phyloP scores from a whole-genome alignment of 2,329 filamentous ascomycete genomes.

The Teratosphaeria gauchensis region DNA sequence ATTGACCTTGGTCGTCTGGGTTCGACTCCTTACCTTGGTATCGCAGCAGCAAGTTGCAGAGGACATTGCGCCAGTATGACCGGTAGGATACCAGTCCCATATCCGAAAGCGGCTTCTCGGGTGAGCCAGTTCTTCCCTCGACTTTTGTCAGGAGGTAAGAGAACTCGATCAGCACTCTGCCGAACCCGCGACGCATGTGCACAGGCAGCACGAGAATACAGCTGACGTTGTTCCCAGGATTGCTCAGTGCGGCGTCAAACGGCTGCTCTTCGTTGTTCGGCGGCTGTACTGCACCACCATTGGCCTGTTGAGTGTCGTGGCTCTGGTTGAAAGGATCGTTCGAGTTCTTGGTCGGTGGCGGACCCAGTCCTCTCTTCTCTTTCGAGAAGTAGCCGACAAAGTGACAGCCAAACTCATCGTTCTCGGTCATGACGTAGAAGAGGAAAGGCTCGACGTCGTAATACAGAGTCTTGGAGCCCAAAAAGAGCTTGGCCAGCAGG shows the following conservation, averaged over 20 bases:
- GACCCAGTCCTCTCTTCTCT: slow-evolving; percentile 60
- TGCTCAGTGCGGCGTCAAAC: slow-evolving; percentile 22
- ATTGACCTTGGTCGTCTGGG: slow-evolving; percentile 5
- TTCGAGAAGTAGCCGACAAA: slow-evolving; percentile 99
- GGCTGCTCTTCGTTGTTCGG: slow-evolving; percentile 11
- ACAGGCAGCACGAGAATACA: slow-evolving; percentile 95
- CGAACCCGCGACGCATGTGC: slow-evolving; percentile 93
- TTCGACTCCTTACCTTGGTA: slow-evolving; percentile 36
- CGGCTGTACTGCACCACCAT: slow-evolving; percentile 9
- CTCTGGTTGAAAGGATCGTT: slow-evolving; percentile 17
- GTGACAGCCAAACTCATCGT: slow-evolving; percentile 83
- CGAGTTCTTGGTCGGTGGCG: slow-evolving; percentile 59
- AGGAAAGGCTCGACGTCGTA: slow-evolving; percentile 96
- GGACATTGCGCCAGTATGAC: slow-evolving; percentile 87
- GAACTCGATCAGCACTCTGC: slow-evolving; percentile 93
- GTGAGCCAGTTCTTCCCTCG: slow-evolving; percentile 87
- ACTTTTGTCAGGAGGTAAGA: slow-evolving; percentile 92
- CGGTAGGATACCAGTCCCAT: slow-evolving; percentile 97
- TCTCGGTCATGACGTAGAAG: slow-evolving; percentile 95
- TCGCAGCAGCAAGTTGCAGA: slow-evolving; percentile 73
- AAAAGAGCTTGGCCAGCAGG: slow-evolving; percentile 86
- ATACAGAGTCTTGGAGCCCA: slow-evolving; percentile 97
- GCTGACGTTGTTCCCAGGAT: slow-evolving; percentile 72
- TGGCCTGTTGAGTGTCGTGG: slow-evolving; percentile 9
- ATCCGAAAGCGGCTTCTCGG: slow-evolving; percentile 93